Conservation (phyloP, 768 basidiomycete genomes). For the Rubroboletus satanas region DNA sequence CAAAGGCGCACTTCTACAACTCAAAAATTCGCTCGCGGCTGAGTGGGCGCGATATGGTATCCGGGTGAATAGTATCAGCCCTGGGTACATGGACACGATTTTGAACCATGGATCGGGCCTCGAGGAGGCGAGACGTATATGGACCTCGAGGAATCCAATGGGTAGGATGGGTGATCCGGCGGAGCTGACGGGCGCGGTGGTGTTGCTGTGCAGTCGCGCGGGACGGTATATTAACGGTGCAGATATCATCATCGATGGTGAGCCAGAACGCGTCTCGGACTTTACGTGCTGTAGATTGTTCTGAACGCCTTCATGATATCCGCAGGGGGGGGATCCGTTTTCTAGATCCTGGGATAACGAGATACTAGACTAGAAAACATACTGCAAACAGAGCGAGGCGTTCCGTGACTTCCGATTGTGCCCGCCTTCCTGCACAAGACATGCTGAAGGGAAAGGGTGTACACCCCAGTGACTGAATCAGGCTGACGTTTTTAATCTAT, state of each 20-base stretch:
- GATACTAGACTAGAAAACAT: not conserved
- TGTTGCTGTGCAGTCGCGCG: constrained; percentile 40
- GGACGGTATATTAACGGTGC: constrained; percentile 43
- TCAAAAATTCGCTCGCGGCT: constrained; percentile 38
- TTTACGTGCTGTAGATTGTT: too few species aligned
- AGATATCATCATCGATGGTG: constrained; percentile 42
- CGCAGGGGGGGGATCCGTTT: constrained; percentile 22
- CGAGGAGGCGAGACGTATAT: constrained; percentile 32
- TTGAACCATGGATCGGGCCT: constrained; percentile 36
- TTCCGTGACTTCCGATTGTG: not conserved
- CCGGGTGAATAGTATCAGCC: constrained; percentile 41
- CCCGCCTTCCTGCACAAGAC: not conserved
- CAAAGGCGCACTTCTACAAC: constrained; percentile 39
- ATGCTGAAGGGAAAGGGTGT: not conserved
- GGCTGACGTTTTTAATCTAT: not conserved
- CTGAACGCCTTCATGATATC: not conserved
- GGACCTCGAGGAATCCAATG: constrained; percentile 39
- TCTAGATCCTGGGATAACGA: constrained; percentile 6
- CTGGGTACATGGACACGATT: constrained; percentile 43
- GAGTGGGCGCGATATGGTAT: constrained; percentile 43
- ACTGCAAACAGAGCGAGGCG: too few species aligned
- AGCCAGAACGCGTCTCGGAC: constrained; percentile 4
- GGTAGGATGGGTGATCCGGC: constrained; percentile 41
- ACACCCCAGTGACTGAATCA: not conserved
- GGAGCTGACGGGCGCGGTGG: constrained; percentile 38